Percentiles rank a stretch among this genome's conserved stretches.
phyloP scores from a whole-genome alignment of 2,329 filamentous ascomycete species.

The Stagonosporopsis chrysanthemi region DNA sequence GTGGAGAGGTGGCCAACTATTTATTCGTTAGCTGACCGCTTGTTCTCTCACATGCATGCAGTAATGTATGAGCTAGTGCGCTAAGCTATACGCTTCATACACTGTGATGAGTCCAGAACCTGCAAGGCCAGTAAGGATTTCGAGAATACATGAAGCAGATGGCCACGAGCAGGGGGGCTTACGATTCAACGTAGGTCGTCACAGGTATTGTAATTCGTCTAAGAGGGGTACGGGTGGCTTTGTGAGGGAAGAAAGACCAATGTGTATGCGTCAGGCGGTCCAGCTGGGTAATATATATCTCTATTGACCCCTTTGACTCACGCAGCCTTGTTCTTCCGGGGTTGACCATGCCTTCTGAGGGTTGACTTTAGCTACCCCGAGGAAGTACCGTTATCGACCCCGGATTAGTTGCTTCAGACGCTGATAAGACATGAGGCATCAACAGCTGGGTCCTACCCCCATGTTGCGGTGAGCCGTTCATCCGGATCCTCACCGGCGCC shows the following conservation, averaged over 20 bases:
- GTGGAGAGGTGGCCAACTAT: too few relatives aligned
- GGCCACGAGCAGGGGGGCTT: not conserved
- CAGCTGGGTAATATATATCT: not conserved
- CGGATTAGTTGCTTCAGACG: conserved; percentile 36
- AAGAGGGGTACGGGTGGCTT: not conserved
- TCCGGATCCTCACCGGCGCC: not conserved
- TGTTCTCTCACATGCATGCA: not conserved
- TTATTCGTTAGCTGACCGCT: conserved; percentile 25
- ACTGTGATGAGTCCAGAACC: conserved; percentile 2
- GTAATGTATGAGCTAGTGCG: not conserved
- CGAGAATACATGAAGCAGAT: not conserved
- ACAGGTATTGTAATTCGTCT: not conserved
- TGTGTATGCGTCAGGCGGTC: too few relatives aligned
- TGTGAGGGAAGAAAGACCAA: not conserved
- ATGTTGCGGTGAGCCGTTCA: conserved; percentile 7
- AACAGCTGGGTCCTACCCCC: conserved; percentile 18
- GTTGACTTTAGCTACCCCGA: conserved; percentile 20
- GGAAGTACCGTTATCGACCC: conserved; percentile 27
- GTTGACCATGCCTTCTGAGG: conserved; percentile 20
- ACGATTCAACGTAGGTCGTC: not conserved
- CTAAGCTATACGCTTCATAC: not conserved
- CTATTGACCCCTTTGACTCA: conserved; percentile 20
- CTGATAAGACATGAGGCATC: conserved; percentile 35
- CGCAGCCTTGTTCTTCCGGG: conserved; percentile 20
- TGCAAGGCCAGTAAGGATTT: not conserved